These are phyloP conservation scores for Rhizomucor miehei DNA, from an alignment of 371 early-diverging fungal species.

Conservation along the genomic window DNA sequence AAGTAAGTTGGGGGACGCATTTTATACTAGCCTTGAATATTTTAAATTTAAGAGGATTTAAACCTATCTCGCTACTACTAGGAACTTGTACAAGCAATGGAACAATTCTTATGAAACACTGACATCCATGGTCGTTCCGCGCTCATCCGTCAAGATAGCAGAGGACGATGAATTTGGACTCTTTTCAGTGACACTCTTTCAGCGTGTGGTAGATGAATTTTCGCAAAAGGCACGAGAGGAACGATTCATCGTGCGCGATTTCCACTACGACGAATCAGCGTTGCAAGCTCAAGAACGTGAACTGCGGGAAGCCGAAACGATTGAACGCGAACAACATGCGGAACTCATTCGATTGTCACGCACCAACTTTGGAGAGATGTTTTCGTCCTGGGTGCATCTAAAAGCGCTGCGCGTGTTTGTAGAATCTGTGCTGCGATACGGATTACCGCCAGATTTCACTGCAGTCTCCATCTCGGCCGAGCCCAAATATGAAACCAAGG, in stretches of 20 bases:
- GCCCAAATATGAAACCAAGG: slow-evolving; percentile 73
- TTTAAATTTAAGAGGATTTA: too few relatives aligned
- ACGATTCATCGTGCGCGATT: slow-evolving; percentile 89
- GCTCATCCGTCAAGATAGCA: slow-evolving; percentile 80
- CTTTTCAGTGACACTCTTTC: slow-evolving; percentile 86
- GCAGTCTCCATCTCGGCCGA: slow-evolving; percentile 79
- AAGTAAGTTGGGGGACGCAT: slow-evolving; percentile 48
- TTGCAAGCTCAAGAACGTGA: slow-evolving; percentile 72
- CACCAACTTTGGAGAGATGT: slow-evolving; percentile 91
- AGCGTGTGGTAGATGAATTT: slow-evolving; percentile 85
- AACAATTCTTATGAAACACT: slow-evolving; percentile 79
- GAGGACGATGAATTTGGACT: slow-evolving; percentile 93
- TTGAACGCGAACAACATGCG: slow-evolving; percentile 73
- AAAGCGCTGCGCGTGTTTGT: slow-evolving; percentile 92
- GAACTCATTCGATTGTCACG: slow-evolving; percentile 79
- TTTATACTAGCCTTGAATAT: too few relatives aligned
- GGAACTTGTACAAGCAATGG: slow-evolving; percentile 77
- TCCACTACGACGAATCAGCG: slow-evolving; percentile 81
- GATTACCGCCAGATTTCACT: slow-evolving; percentile 92
- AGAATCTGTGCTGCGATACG: slow-evolving; percentile 93
- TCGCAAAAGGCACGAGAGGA: slow-evolving; percentile 81
- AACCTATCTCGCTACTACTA: slow-evolving; percentile 11
- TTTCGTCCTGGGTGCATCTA: slow-evolving; percentile 87
- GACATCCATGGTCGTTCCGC: slow-evolving; percentile 92
- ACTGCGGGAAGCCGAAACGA: slow-evolving; percentile 65